These are phyloP conservation scores for Schoenoplectus tabernaemontani DNA, from an alignment of 202 grass and related monocot genomes.

Conservation along the genomic window DNA sequence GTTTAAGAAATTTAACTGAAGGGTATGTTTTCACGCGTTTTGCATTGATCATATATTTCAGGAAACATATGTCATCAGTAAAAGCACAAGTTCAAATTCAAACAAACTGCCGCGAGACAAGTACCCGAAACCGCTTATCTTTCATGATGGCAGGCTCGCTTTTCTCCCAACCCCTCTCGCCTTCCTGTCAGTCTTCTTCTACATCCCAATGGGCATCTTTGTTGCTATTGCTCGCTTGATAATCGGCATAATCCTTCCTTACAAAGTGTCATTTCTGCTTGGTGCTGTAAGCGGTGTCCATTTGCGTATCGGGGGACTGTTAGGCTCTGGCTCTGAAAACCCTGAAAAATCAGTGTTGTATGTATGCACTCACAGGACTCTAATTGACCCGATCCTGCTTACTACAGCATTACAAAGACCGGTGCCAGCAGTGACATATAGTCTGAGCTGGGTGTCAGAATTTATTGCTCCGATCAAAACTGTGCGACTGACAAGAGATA, in stretches of 20 bases:
- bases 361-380: slow-evolving; percentile 81
- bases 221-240: slow-evolving; percentile 51
- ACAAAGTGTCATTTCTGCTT: slow-evolving; percentile 23
- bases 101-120: slow-evolving; percentile 36
- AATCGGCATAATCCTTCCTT: slow-evolving; percentile 49
- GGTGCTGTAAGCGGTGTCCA: slow-evolving; percentile 41
- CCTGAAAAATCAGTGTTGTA: slow-evolving; percentile 37
- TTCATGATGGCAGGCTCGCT: slow-evolving; percentile 83
- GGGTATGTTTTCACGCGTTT: not conserved
- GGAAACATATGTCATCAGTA: slow-evolving; percentile 56
- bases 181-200: slow-evolving; percentile 55
- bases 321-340: not conserved
- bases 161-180: slow-evolving; percentile 48
- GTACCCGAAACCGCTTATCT: slow-evolving; percentile 84
- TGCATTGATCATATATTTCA: slow-evolving; percentile 8
- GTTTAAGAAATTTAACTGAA: not conserved
- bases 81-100: slow-evolving; percentile 27
- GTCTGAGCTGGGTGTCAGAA: slow-evolving; percentile 66
- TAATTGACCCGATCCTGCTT: slow-evolving; percentile 77
- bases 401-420: slow-evolving; percentile 38
- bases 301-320: slow-evolving; percentile 25
- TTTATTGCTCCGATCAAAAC: slow-evolving; percentile 58
- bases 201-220: slow-evolving; percentile 50
- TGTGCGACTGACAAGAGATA: slow-evolving; percentile 61
- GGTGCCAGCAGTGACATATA: slow-evolving; percentile 76